Percentiles rank a stretch among this genome's conserved stretches.
Evolutionary conservation across 148 eudicot species (phyloP).

Genomic region (Mesembryanthemum crystallinum): DNA sequence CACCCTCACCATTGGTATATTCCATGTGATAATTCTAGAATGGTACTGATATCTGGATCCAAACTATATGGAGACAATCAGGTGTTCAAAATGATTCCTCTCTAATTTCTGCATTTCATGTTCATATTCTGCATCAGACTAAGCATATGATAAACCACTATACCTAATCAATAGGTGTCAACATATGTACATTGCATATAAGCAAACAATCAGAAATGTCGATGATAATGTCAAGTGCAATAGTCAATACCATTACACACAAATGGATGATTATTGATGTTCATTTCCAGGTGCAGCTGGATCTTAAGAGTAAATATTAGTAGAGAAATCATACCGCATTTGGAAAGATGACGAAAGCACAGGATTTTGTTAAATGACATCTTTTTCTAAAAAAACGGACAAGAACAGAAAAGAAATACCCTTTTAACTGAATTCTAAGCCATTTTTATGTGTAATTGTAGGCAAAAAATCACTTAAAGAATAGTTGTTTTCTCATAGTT

Average conservation of each 20-base stretch:
- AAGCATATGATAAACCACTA: background rate
- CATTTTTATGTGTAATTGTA: background rate
- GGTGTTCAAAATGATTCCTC: background rate
- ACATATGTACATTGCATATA: background rate
- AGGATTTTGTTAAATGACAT: background rate
- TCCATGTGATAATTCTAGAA: background rate
- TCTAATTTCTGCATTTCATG: background rate
- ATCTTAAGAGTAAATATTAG: background rate
- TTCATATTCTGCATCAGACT: background rate
- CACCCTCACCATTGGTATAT: background rate
- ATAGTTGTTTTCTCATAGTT: slow-evolving; percentile 5
- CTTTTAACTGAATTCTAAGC: background rate
- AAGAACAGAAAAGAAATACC: background rate
- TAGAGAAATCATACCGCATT: background rate
- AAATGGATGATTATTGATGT: background rate
- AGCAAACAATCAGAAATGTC: background rate
- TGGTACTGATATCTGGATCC: background rate
- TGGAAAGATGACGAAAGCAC: background rate
- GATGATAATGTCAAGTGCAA: background rate
- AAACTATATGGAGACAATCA: background rate
- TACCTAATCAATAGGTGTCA: background rate
- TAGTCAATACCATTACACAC: background rate
- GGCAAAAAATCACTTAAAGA: background rate
- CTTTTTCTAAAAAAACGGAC: too few relatives aligned
- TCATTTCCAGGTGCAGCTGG: background rate